These are phyloP conservation scores for Cryptococcus deneoformans DNA, from an alignment of 1,284 basidiomycete genomes.

Conservation along the genomic window DNA sequence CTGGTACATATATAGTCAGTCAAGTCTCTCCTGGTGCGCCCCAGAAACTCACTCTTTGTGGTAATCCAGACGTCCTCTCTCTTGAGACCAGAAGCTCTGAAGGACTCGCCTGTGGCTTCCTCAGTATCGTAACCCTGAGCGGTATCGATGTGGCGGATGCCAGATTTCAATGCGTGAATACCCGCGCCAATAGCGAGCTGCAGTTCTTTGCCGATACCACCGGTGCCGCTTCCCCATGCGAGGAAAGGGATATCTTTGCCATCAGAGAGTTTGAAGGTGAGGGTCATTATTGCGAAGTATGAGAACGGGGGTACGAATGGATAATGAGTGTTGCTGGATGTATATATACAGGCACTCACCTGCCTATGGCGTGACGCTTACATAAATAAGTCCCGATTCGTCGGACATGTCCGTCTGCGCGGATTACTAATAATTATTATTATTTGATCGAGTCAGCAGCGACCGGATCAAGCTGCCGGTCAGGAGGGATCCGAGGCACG, in stretches of 20 bases:
- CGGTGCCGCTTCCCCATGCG: slow-evolving; percentile 23
- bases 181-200: slow-evolving; percentile 4
- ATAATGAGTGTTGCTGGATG: no score
- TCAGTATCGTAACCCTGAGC: slow-evolving; percentile 46
- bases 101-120: slow-evolving; percentile 48
- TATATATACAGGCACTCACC: no score
- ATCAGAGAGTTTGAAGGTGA: slow-evolving; percentile 33
- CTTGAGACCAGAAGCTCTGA: slow-evolving; percentile 49
- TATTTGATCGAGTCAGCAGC: no score
- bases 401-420: no score
- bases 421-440: no score
- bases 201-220: slow-evolving; percentile 1
- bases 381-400: no score
- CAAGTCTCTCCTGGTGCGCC: background rate
- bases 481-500: no score
- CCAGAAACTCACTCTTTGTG: slow-evolving; percentile 51
- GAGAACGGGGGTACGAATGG: slow-evolving; percentile 55
- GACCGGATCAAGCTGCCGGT: no score
- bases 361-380: no score
- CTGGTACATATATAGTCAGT: background rate
- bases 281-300: slow-evolving; percentile 55
- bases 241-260: slow-evolving; percentile 38
- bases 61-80: slow-evolving; percentile 54
- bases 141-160: slow-evolving; percentile 47
- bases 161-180: slow-evolving; percentile 32